Conservation (phyloP, 495 filamentous ascomycete genomes). For the Tuber magnatum region DNA sequence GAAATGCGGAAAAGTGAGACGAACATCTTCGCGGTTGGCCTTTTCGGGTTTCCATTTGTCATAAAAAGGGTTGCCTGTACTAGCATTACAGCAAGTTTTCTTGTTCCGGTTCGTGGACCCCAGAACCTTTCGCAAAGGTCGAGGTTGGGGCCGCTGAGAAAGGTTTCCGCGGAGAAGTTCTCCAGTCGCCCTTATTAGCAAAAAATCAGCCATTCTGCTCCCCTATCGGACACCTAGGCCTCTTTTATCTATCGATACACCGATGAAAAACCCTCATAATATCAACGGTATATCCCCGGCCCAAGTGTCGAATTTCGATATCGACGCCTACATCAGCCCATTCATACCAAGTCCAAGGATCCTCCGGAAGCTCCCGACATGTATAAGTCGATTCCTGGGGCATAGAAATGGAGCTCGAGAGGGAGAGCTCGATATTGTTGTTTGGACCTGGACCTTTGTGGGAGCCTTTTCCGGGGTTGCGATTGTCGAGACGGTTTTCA, state of each 20-base stretch:
- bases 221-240: constrained; percentile 3
- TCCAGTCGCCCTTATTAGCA: background rate
- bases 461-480: constrained; percentile 50
- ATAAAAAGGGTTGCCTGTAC: constrained; percentile 14
- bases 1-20: background rate
- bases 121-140: background rate
- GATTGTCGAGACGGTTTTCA: constrained; percentile 46
- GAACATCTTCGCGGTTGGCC: background rate
- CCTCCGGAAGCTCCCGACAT: constrained; percentile 46
- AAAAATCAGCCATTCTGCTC: constrained; percentile 14
- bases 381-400: constrained; percentile 50
- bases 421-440: constrained; percentile 47
- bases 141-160: constrained; percentile 8
- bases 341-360: constrained; percentile 50
- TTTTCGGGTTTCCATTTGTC: constrained; percentile 24
- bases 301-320: constrained; percentile 50
- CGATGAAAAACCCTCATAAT: background rate
- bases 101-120: background rate
- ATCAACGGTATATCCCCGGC: background rate
- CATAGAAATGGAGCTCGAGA: constrained; percentile 42
- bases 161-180: constrained; percentile 31
- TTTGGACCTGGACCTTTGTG: constrained; percentile 50
- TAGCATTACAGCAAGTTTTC: constrained; percentile 9
- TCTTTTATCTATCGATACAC: background rate
- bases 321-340: constrained; percentile 59